A percentile compares a stretch with the other conserved stretches of the same genome.
Conservation (phyloP, 495 filamentous ascomycete species). For the Aspergillus panamensis region DNA sequence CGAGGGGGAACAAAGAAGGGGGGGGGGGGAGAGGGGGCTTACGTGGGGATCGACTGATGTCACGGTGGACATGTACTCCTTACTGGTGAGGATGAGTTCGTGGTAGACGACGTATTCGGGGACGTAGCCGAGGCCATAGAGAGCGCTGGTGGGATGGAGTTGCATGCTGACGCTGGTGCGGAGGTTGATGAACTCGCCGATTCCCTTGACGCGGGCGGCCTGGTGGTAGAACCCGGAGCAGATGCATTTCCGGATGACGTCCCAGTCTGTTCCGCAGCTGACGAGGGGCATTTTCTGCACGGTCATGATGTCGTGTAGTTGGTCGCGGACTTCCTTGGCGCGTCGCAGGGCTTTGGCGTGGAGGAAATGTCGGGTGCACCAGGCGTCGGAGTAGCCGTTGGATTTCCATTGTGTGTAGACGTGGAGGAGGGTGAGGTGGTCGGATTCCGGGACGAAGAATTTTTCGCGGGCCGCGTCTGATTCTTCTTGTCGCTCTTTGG, state of each 20-base stretch:
- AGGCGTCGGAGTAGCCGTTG: slow-evolving; percentile 84
- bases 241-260: slow-evolving; percentile 91
- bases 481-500: slow-evolving; percentile 95
- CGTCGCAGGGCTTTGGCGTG: slow-evolving; percentile 87
- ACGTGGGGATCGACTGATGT: slow-evolving; percentile 91
- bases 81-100: slow-evolving; percentile 93
- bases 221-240: slow-evolving; percentile 98
- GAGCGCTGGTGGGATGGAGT: slow-evolving; percentile 86
- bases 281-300: slow-evolving; percentile 84
- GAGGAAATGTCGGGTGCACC: slow-evolving; percentile 90
- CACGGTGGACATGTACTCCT: slow-evolving; percentile 98
- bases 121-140: slow-evolving; percentile 89
- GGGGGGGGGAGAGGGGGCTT: slow-evolving; percentile 24
- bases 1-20: not conserved
- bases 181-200: slow-evolving; percentile 95
- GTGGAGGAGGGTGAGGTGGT: slow-evolving; percentile 92
- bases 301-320: slow-evolving; percentile 92
- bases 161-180: slow-evolving; percentile 91
- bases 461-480: slow-evolving; percentile 96
- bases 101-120: slow-evolving; percentile 98
- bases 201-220: slow-evolving; percentile 93
- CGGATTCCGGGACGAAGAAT: slow-evolving; percentile 96
- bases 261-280: slow-evolving; percentile 95
- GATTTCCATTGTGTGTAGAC: slow-evolving; percentile 95
- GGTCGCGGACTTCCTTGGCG: slow-evolving; percentile 89